Conservation (phyloP, 805 yeast species). For the Wickerhamomyces canadensis region DNA sequence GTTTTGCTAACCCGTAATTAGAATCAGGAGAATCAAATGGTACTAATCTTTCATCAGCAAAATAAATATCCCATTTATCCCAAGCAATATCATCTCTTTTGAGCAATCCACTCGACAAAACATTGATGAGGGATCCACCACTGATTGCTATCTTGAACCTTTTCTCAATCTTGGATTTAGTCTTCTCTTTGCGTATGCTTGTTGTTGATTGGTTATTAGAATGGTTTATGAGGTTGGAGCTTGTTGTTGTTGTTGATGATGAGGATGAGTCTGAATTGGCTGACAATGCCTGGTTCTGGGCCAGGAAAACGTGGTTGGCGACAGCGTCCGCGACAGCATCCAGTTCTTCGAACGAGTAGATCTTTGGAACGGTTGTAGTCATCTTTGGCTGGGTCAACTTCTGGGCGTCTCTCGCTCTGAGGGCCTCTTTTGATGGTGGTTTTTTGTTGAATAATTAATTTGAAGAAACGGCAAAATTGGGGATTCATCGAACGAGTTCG, state of each 20-base stretch:
- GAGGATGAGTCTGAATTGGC: conserved; percentile 4
- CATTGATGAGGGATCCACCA: conserved; percentile 89
- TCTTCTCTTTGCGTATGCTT: conserved; percentile 9
- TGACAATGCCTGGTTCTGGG: conserved; percentile 57
- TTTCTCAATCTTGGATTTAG: conserved; percentile 36
- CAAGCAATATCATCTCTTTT: conserved; percentile 74
- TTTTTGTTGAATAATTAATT: no score
- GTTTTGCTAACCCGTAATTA: conserved; percentile 84
- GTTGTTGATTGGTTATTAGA: conserved; percentile 7
- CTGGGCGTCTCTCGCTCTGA: no score
- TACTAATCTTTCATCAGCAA: conserved; percentile 94
- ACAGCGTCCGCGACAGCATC: conserved; percentile 93
- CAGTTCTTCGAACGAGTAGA: conserved; percentile 88
- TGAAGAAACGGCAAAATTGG: no score
- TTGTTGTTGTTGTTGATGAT: no score
- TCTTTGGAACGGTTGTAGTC: conserved; percentile 92
- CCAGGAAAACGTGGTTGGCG: conserved; percentile 87
- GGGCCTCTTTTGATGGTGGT: no score
- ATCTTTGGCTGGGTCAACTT: conserved; percentile 34
- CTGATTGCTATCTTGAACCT: conserved; percentile 87
- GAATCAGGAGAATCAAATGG: conserved; percentile 79
- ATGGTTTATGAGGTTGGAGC: no score
- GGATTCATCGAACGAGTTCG: no score
- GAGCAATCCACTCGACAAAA: conserved; percentile 79
- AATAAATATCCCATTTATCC: conserved; percentile 93